These are phyloP conservation scores for Aspergillus asperescens DNA, from an alignment of 495 filamentous ascomycete species.

Conservation along the genomic window DNA sequence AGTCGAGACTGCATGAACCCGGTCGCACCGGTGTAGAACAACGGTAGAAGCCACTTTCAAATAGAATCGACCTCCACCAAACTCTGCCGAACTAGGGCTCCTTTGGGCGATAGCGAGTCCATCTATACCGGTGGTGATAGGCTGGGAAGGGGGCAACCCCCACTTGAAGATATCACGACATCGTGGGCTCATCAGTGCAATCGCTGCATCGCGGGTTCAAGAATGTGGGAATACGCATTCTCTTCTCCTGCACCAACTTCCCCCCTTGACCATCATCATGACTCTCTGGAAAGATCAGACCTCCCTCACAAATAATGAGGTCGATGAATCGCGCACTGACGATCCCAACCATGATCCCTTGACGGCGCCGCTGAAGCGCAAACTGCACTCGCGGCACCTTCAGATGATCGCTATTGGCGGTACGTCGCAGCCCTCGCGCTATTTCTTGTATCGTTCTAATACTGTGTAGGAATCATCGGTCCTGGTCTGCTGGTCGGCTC, in stretches of 20 bases:
- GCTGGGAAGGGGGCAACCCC: no score
- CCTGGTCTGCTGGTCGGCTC: constrained; percentile 49
- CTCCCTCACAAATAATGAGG: constrained; percentile 12
- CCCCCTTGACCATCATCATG: not conserved
- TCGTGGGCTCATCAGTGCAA: constrained; percentile 24
- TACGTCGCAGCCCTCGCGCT: not conserved
- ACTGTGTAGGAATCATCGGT: constrained; percentile 40
- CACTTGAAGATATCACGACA: constrained; percentile 29
- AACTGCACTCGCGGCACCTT: constrained; percentile 60
- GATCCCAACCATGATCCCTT: constrained; percentile 19
- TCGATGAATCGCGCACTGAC: constrained; percentile 10
- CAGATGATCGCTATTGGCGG: constrained; percentile 66
- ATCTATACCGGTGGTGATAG: no score
- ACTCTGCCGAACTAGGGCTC: no score
- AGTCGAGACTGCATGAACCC: no score
- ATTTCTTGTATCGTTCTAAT: not conserved
- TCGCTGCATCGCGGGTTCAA: not conserved
- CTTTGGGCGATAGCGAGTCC: no score
- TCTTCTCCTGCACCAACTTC: not conserved
- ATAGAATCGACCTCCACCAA: no score
- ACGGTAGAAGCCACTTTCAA: no score
- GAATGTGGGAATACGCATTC: not conserved
- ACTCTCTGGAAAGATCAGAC: not conserved
- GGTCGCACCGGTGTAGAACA: no score
- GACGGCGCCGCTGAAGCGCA: constrained; percentile 38